Evolutionary conservation across 2,329 filamentous ascomycete genomes (phyloP), one percentile per base, ranked within the genome.

Genomic region (Amauroascus verrucosus): DNA sequence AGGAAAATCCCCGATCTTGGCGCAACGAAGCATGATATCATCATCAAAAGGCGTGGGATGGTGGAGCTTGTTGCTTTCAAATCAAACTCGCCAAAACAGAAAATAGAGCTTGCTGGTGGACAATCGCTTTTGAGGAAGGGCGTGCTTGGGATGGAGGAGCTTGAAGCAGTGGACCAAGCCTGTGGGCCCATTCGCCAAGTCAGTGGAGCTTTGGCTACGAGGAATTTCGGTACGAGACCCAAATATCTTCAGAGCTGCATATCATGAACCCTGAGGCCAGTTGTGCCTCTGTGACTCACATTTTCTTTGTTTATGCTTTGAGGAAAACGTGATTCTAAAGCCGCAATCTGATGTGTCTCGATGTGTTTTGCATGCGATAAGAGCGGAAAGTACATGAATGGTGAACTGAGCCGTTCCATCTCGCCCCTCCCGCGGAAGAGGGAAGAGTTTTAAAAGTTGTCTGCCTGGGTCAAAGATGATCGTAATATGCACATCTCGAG

Each of bases 241-340:
- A 28, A 45, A 30, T 16, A 3, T n/a, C 37, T 14, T 9, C 5
- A 6, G 18, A 38, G 38, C 38, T 33, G 26, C 43, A 30, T 46
- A 22, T 32, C 26, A 14, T 26, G 30, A 35, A 47, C 18, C 20
- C 26, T 11, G n/a, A n/a, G 45, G 46, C 46, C 46, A 48, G 38
- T 32, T 48, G 46, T 48, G 46, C 33, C 14, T 48, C 35, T 40
- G 46, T 48, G 46, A 38, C 46, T 28, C 28, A 20, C 38, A 26
- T n/a, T 37, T 16, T 48, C 6, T 38, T 13, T 26, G 6, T 18
- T 26, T 38, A 3, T 11, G n/a, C 30, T 35, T 14, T 35, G 6
- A 14, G 16, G 28, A 13, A 24, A 47, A 48, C 16, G 45, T 24
- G 32, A 28, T 30, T 32, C 32, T 20, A 22, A 44, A 44, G 3